Percentiles rank a stretch among this genome's conserved stretches.
Conservation (phyloP, 2,329 filamentous ascomycete genomes). For the Juglanconis sp. region DNA sequence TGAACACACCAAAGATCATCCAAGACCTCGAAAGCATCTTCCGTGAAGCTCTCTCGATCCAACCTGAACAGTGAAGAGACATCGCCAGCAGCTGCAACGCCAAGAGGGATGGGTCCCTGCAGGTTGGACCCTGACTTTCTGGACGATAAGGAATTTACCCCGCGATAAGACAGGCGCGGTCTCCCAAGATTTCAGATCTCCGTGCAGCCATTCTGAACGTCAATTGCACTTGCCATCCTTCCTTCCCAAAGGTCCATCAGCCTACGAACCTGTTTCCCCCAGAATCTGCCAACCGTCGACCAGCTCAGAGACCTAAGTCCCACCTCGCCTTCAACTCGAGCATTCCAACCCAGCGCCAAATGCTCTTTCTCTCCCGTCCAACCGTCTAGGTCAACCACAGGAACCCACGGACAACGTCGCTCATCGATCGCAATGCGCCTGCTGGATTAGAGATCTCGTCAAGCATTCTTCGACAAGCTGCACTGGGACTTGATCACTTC, state of each 20-base stretch:
- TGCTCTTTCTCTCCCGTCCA: slow-evolving; percentile 8
- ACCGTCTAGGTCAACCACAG: not conserved
- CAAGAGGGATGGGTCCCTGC: not conserved
- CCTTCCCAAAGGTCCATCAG: not conserved
- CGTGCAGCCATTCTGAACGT: not conserved
- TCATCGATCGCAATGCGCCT: slow-evolving; percentile 19
- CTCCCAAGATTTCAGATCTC: not conserved
- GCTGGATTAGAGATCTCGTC: slow-evolving; percentile 19
- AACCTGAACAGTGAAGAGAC: not conserved
- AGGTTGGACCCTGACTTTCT: not conserved
- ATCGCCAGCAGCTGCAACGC: no score
- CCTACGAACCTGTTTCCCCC: no score
- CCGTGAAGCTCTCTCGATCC: not conserved
- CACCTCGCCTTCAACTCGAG: not conserved
- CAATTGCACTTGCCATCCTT: not conserved
- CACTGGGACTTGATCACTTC: slow-evolving; percentile 4
- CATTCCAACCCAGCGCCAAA: not conserved
- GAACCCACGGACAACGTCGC: slow-evolving; percentile 12
- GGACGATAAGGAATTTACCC: not conserved
- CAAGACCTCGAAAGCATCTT: no score
- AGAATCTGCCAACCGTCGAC: no score
- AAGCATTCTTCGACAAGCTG: slow-evolving; percentile 18
- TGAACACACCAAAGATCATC: no score
- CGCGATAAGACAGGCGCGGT: not conserved
- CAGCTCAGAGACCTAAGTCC: no score